Evolutionary conservation across 352 stramenopile genomes (phyloP), one percentile per base, ranked within the genome.

Genomic region (Phytophthora pisi): DNA sequence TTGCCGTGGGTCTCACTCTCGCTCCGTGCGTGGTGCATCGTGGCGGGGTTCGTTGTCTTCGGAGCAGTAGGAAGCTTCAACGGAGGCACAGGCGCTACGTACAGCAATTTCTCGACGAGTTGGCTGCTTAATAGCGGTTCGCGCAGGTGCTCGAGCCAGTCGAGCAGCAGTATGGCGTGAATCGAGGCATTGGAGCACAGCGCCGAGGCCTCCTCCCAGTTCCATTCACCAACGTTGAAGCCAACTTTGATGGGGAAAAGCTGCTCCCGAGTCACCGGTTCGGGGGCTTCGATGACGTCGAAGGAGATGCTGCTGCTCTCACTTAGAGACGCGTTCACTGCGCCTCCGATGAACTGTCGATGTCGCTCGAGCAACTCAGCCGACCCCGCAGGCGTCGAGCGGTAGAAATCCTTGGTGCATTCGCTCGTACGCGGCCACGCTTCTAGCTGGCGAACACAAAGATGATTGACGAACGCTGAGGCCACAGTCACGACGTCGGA

Each of bases 111-210:
- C 2, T 84, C 75, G 23, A 81, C 47, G 3, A 87, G 34, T 7
- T 78, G 68, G 6, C 47, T 59, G 7, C 62, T 68, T 26, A 95
- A 51, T 11, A 95, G 47, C 1, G 84, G 84, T 18, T 89, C 81
- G 2, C 64, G 59, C 28, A 95, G 75, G 47, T 95, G 84, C 50
- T 95, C 88, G 5, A 95, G 73, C 88, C 88, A 95, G 46, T 93
- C 86, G 4, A 95, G 72, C 26, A 95, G 61, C 20, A 95, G 70
- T n/a, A 81, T 72, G 5, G 78, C 65, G 34, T 77, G 67, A 51
- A 74, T 73, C 0, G 61, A 56, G 5, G 47, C 62, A 3, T 67
- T 70, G 0, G 53, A 16, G 49, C 79, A 83, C 40, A 75, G 26
- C 2, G 61, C 62, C 13, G 72, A 63, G 3, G 77, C 82, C 9